phyloP scores from a whole-genome alignment of 768 basidiomycete species.

The Leccinum disarticulatum region DNA sequence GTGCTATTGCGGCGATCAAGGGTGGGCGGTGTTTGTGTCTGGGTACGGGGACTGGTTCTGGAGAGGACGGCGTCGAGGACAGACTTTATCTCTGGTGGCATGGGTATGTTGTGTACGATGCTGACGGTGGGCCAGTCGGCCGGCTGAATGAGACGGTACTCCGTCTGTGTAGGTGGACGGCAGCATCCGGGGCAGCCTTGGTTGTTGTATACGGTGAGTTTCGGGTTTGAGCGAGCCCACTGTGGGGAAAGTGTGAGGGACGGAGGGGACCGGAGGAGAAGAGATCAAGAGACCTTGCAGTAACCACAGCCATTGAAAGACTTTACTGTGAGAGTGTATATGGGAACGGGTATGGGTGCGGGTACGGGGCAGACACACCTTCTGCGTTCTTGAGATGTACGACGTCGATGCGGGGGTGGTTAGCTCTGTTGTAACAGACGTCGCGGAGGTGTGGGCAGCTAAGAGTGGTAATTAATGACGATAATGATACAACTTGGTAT shows the following conservation, averaged over 20 bases:
- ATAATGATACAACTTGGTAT: not conserved
- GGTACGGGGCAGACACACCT: constrained; percentile 45
- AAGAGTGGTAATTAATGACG: too few species aligned
- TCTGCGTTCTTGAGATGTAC: constrained; percentile 85
- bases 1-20: constrained; percentile 49
- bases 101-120: constrained; percentile 69
- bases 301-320: constrained; percentile 86
- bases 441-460: constrained; percentile 80
- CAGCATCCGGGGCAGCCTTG: constrained; percentile 90
- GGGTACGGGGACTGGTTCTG: constrained; percentile 38
- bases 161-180: constrained; percentile 62
- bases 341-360: constrained; percentile 14
- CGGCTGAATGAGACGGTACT: constrained; percentile 61
- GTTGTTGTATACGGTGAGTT: constrained; percentile 60
- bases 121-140: constrained; percentile 83
- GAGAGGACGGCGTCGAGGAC: constrained; percentile 56
- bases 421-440: constrained; percentile 69
- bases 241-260: constrained; percentile 35
- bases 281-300: constrained; percentile 65
- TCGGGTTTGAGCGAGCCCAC: constrained; percentile 71
- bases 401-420: constrained; percentile 77
- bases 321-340: constrained; percentile 49
- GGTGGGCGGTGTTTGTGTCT: constrained; percentile 34
- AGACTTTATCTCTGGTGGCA: constrained; percentile 71
- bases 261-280: constrained; percentile 20